Evolutionary conservation across 1,284 basidiomycete genomes (phyloP), one percentile per base, ranked within the genome.

Genomic region (Clitocybe nebularis): DNA sequence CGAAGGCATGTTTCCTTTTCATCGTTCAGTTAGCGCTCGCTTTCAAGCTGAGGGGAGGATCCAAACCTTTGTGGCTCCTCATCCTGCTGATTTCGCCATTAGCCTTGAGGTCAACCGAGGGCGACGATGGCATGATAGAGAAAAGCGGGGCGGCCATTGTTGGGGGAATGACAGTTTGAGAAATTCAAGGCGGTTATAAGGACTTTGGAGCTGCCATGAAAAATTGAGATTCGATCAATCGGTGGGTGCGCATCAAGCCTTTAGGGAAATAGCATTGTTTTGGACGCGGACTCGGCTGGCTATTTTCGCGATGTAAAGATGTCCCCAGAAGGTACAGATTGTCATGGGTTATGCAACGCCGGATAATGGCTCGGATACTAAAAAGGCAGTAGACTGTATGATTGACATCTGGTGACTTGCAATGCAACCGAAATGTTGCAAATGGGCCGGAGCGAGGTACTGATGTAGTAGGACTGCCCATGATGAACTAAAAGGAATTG

Each of bases 51-150:
- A n/a, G n/a, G n/a, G n/a, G n/a, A n/a, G n/a, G n/a, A n/a, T n/a
- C n/a, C 50, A 34, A 43, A 66, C 67, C 67, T 60, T 62, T 68
- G 47, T 69, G 67, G 45, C 58, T 66, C 40, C 67, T 60, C 66
- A 69, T 68, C 43, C 66, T 57, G 43, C 64, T 66, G 33, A 65
- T 59, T 57, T 68, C 64, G 39, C 66, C 66, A 51, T 68, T 69
- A 29, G 65, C 64, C 48, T 68, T 69, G 48, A 66, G 49, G 49
- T 69, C 64, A 36, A 67, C 38, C 7, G 45, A 33, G 23, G 44
- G 38, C 11, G 46, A 40, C 28, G 49, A 29, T 22, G 43, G 10
- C 26, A 48, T 34, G 36, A 47, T 26, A 33, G 45, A 50, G 42
- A 41, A 51, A 24, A 44, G 50, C 41, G 50, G 45, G 37, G 48